These are phyloP conservation scores for Schoenoplectus tabernaemontani DNA, from an alignment of 202 grass and related monocot species.

Conservation along the genomic window DNA sequence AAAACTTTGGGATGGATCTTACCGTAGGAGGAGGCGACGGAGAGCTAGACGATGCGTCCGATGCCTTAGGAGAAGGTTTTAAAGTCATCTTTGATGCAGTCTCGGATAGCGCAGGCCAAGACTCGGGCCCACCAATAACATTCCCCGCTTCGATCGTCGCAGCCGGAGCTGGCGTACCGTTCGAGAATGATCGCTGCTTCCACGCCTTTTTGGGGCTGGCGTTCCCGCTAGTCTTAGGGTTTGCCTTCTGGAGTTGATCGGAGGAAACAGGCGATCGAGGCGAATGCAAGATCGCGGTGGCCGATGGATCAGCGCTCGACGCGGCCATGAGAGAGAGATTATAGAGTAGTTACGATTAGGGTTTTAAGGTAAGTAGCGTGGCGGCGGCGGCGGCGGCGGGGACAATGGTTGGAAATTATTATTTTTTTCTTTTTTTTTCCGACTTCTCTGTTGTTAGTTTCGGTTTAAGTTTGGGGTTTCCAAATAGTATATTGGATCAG, in stretches of 20 bases:
- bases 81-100: constrained; percentile 9
- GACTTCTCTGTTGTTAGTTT: neutral
- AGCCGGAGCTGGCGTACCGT: constrained; percentile 9
- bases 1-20: constrained; percentile 19
- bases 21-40: constrained; percentile 32
- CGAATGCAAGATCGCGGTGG: constrained; percentile 3
- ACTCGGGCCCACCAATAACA: constrained; percentile 40
- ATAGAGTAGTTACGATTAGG: neutral
- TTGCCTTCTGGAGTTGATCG: neutral
- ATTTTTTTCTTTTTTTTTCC: neutral
- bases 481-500: constrained; percentile 19
- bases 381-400: neutral
- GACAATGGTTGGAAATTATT: neutral
- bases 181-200: constrained; percentile 17
- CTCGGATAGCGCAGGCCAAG: constrained; percentile 62
- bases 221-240: neutral
- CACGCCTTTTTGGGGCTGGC: constrained; percentile 11
- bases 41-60: constrained; percentile 32
- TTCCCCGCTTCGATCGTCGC: constrained; percentile 26
- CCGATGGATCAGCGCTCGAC: constrained; percentile 6
- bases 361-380: neutral
- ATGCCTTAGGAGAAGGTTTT: constrained; percentile 30
- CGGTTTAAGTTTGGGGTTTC: neutral
- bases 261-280: constrained; percentile 7
- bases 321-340: neutral